phyloP scores from a whole-genome alignment of 1,284 basidiomycete species.

The Rhizopogon parksii region DNA sequence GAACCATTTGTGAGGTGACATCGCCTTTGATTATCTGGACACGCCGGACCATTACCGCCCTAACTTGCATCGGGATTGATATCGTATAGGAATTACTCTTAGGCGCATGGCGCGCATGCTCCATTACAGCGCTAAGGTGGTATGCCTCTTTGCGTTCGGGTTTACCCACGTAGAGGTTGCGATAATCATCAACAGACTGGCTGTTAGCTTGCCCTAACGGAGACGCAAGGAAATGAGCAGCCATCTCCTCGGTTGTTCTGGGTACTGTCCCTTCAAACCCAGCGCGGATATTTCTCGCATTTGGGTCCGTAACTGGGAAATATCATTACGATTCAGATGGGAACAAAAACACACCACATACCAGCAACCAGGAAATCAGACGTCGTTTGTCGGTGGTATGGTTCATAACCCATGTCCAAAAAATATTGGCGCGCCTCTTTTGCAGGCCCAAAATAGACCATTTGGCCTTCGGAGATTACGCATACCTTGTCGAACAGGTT shows the following conservation, averaged over 20 bases:
- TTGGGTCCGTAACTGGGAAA: slow-evolving; percentile 53
- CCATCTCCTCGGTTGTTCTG: slow-evolving; percentile 57
- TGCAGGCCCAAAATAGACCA: slow-evolving; percentile 77
- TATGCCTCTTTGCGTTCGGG: slow-evolving; percentile 35
- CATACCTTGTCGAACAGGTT: slow-evolving; percentile 68
- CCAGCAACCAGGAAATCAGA: slow-evolving; percentile 65
- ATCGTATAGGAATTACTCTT: slow-evolving; percentile 42
- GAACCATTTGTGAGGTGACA: neutral
- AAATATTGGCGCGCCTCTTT: slow-evolving; percentile 80
- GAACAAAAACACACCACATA: slow-evolving; percentile 28
- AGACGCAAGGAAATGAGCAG: slow-evolving; percentile 31
- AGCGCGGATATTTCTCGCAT: slow-evolving; percentile 46
- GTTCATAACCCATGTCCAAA: slow-evolving; percentile 67
- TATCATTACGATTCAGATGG: slow-evolving; percentile 34
- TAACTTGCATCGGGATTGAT: slow-evolving; percentile 60
- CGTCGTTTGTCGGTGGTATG: slow-evolving; percentile 68
- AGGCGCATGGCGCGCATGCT: slow-evolving; percentile 18
- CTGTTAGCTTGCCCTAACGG: slow-evolving; percentile 23
- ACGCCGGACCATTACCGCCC: slow-evolving; percentile 67
- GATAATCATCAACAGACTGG: slow-evolving; percentile 28
- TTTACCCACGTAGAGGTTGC: slow-evolving; percentile 31
- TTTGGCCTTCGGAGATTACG: slow-evolving; percentile 75
- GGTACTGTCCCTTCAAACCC: slow-evolving; percentile 47
- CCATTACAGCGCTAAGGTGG: neutral
- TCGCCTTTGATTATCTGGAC: slow-evolving; percentile 52